These are phyloP conservation scores for Candida oleophila DNA, from an alignment of 805 yeast species.

Conservation along the genomic window DNA sequence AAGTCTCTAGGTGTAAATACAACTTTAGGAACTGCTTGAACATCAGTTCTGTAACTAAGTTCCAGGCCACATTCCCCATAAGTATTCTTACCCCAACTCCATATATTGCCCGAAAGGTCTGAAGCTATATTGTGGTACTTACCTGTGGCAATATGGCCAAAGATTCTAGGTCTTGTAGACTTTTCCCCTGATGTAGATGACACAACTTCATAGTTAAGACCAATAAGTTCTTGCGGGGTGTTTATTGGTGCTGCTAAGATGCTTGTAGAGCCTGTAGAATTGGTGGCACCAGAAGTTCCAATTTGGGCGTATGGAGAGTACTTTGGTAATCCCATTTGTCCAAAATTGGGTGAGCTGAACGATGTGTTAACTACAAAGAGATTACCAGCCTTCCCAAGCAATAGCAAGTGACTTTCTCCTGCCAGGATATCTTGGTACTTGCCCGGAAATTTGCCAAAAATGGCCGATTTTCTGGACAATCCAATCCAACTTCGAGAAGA, in stretches of 20 bases:
- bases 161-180: slow-evolving; percentile 38
- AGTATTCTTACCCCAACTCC: slow-evolving; percentile 83
- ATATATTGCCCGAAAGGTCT: slow-evolving; percentile 67
- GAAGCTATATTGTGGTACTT: slow-evolving; percentile 66
- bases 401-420: slow-evolving; percentile 71
- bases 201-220: slow-evolving; percentile 51
- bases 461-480: slow-evolving; percentile 4
- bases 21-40: slow-evolving; percentile 66
- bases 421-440: slow-evolving; percentile 47
- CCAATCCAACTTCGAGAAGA: slow-evolving; percentile 24
- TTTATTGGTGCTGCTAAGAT: slow-evolving; percentile 19
- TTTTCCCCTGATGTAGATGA: slow-evolving; percentile 17
- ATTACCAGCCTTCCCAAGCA: slow-evolving; percentile 57
- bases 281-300: slow-evolving; percentile 31
- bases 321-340: slow-evolving; percentile 83
- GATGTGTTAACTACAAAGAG: slow-evolving; percentile 68
- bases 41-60: slow-evolving; percentile 63
- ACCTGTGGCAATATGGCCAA: slow-evolving; percentile 70
- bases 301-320: slow-evolving; percentile 60
- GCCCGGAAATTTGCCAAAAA: slow-evolving; percentile 21
- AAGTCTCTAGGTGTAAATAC: slow-evolving; percentile 17
- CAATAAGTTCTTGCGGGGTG: slow-evolving; percentile 46
- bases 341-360: slow-evolving; percentile 43
- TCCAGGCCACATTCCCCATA: slow-evolving; percentile 83
- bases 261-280: slow-evolving; percentile 25